Evolutionary conservation across 495 filamentous ascomycete species (phyloP).

Genomic region (Schizothecium vesticola): DNA sequence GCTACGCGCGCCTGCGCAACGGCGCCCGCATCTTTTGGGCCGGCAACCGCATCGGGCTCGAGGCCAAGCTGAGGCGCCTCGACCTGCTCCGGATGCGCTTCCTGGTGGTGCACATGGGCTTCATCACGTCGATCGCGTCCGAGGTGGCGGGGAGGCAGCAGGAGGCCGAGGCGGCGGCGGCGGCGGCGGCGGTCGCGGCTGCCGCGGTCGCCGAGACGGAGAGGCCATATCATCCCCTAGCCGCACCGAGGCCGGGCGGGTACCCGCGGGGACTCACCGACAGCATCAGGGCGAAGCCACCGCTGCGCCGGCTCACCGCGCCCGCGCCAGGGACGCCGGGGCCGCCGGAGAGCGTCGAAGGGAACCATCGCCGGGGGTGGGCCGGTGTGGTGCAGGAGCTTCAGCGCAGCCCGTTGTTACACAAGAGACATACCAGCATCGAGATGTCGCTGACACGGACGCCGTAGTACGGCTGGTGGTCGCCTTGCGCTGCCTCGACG

Average conservation of each 20-base stretch:
- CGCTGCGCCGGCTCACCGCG: constrained; percentile 40
- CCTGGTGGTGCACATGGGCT: constrained; percentile 49
- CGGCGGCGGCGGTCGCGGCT: neutral
- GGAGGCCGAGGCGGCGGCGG: constrained; percentile 16
- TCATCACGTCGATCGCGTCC: constrained; percentile 40
- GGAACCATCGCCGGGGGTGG: constrained; percentile 42
- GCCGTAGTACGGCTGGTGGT: constrained; percentile 7
- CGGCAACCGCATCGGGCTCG: constrained; percentile 35
- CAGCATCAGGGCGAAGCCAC: constrained; percentile 35
- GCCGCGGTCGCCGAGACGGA: constrained; percentile 17
- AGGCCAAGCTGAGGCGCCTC: constrained; percentile 51
- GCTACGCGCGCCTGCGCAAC: constrained; percentile 37
- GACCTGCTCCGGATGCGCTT: constrained; percentile 57
- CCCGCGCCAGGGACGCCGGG: constrained; percentile 39
- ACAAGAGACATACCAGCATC: constrained; percentile 47
- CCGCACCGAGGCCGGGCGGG: constrained; percentile 9
- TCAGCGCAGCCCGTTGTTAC: constrained; percentile 46
- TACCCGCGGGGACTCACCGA: constrained; percentile 36
- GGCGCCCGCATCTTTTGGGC: constrained; percentile 47
- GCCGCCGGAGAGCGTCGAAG: constrained; percentile 34
- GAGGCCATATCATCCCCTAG: constrained; percentile 12
- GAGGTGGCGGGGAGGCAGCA: constrained; percentile 27
- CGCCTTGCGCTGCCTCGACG: neutral
- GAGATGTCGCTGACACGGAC: constrained; percentile 40
- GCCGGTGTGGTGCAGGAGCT: constrained; percentile 49